These are phyloP conservation scores for Trichoderma hamatum DNA, from an alignment of 2,329 filamentous ascomycete species.

Conservation along the genomic window DNA sequence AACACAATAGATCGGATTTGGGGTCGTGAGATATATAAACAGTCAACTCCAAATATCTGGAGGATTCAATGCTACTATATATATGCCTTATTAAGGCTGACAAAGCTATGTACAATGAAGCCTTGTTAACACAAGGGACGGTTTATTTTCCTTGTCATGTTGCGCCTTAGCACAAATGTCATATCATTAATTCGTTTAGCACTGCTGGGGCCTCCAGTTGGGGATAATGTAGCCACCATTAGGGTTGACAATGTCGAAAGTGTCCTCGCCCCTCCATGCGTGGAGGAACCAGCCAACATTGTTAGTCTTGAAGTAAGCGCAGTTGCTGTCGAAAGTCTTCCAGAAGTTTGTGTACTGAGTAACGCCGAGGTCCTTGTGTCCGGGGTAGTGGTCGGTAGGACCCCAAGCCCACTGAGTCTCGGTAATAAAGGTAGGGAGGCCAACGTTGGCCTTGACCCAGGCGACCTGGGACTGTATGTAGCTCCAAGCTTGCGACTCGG, in stretches of 20 bases:
- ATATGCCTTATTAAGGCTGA: neutral
- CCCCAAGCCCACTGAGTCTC: constrained; percentile 33
- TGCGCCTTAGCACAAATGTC: neutral
- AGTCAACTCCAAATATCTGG: neutral
- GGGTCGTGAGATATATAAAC: neutral
- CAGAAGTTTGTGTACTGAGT: constrained; percentile 30
- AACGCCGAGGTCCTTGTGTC: constrained; percentile 28
- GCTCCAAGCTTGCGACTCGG: constrained; percentile 26
- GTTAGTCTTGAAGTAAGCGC: constrained; percentile 29
- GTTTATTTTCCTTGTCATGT: neutral
- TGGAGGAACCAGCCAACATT: constrained; percentile 32
- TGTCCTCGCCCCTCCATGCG: constrained; percentile 31
- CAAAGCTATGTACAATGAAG: constrained; percentile 17
- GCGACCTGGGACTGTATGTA: constrained; percentile 30
- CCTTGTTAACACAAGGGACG: neutral
- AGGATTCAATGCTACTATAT: neutral
- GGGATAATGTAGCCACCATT: constrained; percentile 31
- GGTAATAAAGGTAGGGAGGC: constrained; percentile 29
- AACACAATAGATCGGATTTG: neutral
- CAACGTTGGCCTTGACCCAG: constrained; percentile 28
- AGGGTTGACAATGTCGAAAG: constrained; percentile 29
- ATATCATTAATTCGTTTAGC: constrained; percentile 21
- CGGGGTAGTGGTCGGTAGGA: constrained; percentile 28
- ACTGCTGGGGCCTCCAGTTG: constrained; percentile 30
- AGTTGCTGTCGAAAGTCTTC: constrained; percentile 31